Base-by-base conservation (phyloP, 2,329 filamentous ascomycete genomes). In the Claviceps purpurea region DNA sequence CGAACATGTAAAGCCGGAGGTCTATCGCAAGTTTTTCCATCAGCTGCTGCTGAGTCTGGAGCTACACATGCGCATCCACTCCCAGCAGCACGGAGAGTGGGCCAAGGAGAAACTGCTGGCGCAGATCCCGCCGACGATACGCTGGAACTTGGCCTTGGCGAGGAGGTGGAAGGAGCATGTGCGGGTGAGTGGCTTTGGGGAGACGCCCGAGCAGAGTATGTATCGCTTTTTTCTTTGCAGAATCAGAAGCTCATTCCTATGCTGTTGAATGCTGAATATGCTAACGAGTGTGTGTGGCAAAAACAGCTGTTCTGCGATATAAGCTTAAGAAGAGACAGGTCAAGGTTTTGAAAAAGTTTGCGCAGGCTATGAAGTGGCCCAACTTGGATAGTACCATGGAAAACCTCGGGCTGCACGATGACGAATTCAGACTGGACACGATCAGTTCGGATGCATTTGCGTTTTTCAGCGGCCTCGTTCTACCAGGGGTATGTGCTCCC, bases 1-100 rank as follows among this genome's bases (percentile, higher is more conserved):
- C 13, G 71, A 74, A 52, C 71, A 74, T 39, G 70, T 72, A 18
- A 81, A 83, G 57, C 70, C 75, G 46, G 67, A 71, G 18, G 73
- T 75, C 54, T 85, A 84, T 59, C 75, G 77, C 54, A 75, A 74
- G 26, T 89, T 89, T 68, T 88, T 87, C 64, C 84, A 87, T 62
- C 85, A 89, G 65, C 68, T 89, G n/a, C 72, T 89, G 3, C 74
- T 89, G 43, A 84, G 82, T 56, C 73, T 86, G 48, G 85, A 89
- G 65, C 72, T 89, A 5, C 81, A 87, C 60, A 65, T 85, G 53
- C 78, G 85, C 41, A 85, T 89, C 58, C 78, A 84, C 59, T 81
- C 78, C 1, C 70, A 69, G 26, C 69, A 76, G 49, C 81, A 86
- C 63, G 69, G 71, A n/a, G 78, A 79, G 26, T 76, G 74, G 67